A percentile compares a stretch with the other conserved stretches of the same genome.
These are phyloP conservation scores for Pseudozyma sp. DNA, from an alignment of 1,284 basidiomycete genomes.

Conservation along the genomic window DNA sequence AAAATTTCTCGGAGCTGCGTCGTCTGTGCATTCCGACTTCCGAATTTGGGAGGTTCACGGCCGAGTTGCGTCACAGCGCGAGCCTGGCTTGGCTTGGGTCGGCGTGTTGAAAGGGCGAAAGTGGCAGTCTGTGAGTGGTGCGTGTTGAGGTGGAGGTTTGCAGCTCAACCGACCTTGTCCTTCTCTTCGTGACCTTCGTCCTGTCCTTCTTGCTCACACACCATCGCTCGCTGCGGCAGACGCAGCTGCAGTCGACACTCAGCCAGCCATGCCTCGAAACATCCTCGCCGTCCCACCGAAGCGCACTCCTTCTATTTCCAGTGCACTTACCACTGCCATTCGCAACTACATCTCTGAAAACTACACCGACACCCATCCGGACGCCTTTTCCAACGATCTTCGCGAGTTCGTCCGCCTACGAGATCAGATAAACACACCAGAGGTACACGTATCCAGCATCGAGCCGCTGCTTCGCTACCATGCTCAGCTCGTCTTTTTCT, in stretches of 20 bases:
- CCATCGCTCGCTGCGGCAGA: not conserved
- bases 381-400: conserved; percentile 86
- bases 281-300: conserved; percentile 60
- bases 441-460: conserved; percentile 69
- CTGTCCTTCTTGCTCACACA: not conserved
- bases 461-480: conserved; percentile 75
- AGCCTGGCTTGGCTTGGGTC: no score
- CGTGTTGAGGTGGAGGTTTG: conserved; percentile 41
- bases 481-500: conserved; percentile 83
- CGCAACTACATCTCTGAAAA: conserved; percentile 78
- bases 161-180: no score
- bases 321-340: conserved; percentile 70
- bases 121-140: conserved; percentile 2
- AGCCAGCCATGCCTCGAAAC: conserved; percentile 52
- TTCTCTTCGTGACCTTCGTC: not conserved
- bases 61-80: conserved; percentile 1
- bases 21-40: conserved; percentile 28
- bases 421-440: conserved; percentile 72
- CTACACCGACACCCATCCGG: conserved; percentile 83
- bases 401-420: conserved; percentile 78
- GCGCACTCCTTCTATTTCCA: conserved; percentile 40
- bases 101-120: no score
- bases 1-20: conserved; percentile 10
- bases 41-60: conserved; percentile 12
- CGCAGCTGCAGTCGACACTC: not conserved